Percentiles rank a stretch among this genome's conserved stretches.
Evolutionary conservation across 441 rosid genomes (phyloP).

Genomic region (Rhodomyrtus psidioides): DNA sequence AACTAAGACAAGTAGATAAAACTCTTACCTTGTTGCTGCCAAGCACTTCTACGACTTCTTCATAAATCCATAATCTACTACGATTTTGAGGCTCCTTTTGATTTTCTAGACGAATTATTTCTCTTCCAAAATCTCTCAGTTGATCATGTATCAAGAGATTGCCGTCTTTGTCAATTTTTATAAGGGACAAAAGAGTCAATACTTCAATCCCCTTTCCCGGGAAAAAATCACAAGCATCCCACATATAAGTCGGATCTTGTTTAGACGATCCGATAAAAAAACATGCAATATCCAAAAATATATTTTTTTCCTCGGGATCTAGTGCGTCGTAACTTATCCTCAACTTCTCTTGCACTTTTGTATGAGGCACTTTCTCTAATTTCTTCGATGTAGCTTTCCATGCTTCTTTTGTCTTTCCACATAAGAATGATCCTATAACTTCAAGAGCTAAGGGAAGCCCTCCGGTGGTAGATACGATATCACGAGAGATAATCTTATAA

Average conservation of each 20-base stretch:
- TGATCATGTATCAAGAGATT: not conserved
- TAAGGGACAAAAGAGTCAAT: too few relatives aligned
- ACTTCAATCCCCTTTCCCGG: too few relatives aligned
- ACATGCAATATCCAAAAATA: too few relatives aligned
- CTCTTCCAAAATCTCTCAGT: not conserved
- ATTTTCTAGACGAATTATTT: not conserved
- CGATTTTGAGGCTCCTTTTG: not conserved
- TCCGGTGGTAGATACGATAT: not conserved
- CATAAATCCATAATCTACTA: not conserved
- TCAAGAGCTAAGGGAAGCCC: not conserved
- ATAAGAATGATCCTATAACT: not conserved
- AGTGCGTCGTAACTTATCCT: not conserved
- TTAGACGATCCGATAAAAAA: too few relatives aligned
- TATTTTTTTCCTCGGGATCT: not conserved
- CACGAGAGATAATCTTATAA: not conserved
- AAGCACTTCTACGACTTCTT: rapidly evolving
- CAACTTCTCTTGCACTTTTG: not conserved
- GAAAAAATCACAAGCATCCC: too few relatives aligned
- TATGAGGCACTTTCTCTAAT: not conserved
- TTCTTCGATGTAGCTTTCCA: not conserved
- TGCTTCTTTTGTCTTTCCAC: not conserved
- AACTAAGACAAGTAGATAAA: not conserved
- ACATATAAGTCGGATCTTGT: too few relatives aligned
- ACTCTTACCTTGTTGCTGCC: not conserved
- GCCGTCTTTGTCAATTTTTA: not conserved